Percentiles rank a stretch among this genome's conserved stretches.
These are phyloP conservation scores for Dissophora ornata DNA, from an alignment of 192 early-diverging fungal genomes.

Conservation along the genomic window DNA sequence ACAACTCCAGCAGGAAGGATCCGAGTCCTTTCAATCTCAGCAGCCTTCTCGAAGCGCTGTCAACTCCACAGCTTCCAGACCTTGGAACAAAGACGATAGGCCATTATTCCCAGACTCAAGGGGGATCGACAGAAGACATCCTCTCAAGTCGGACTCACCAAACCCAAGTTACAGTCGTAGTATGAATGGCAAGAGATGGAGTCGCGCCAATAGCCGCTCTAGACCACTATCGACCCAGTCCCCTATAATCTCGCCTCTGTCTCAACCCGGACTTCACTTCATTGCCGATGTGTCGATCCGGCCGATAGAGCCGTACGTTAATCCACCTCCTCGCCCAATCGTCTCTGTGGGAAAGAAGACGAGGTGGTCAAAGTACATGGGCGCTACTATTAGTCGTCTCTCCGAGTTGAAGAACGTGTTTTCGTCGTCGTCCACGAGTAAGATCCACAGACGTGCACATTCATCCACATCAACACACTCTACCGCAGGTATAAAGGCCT, in stretches of 20 bases:
- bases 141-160: not conserved
- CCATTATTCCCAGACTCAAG: constrained; percentile 13
- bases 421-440: constrained; percentile 5
- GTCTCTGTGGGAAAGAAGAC: constrained; percentile 24
- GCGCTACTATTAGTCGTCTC: constrained; percentile 26
- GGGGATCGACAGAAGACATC: not conserved
- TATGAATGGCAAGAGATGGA: not conserved
- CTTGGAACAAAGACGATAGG: not conserved
- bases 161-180: not conserved
- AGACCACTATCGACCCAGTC: constrained; percentile 4
- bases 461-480: constrained; percentile 6
- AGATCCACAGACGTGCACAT: constrained; percentile 1
- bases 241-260: not conserved
- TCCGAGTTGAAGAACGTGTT: constrained; percentile 40
- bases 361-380: constrained; percentile 33
- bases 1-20: not conserved
- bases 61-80: constrained; percentile 5
- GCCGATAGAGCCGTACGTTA: constrained; percentile 42
- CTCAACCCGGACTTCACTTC: not conserved
- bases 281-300: constrained; percentile 9
- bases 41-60: not conserved
- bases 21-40: constrained; percentile 3
- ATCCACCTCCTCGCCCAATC: constrained; percentile 22
- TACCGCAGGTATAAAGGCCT: not conserved
- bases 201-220: constrained; percentile 1